Base-by-base conservation (phyloP, 2,329 filamentous ascomycete species). In the Stylonectria norvegica region DNA sequence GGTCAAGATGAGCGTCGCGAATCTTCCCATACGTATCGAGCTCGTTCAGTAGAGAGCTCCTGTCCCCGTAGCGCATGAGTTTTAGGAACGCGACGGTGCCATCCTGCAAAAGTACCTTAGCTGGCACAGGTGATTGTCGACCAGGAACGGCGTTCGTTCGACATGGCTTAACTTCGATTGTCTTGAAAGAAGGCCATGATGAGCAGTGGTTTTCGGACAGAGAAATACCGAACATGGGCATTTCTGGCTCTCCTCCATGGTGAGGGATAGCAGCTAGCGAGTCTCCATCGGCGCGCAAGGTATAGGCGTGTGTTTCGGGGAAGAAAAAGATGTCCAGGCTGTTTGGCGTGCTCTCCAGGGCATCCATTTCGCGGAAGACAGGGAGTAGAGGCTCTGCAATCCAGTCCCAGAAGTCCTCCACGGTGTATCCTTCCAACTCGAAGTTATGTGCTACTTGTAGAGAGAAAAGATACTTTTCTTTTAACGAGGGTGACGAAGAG, bases 321-420 rank as follows among this genome's bases (percentile, higher is more conserved):
- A 30, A 37, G 28, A 52, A 42, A 34, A 47, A 49, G 19, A 37
- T 41, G 15, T 47, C 17, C 4, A 52, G 36, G 9, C 40, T 22
- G 7, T 15, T 9, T 18, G n/a, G 11, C 17, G 34, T 20, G 17
- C 30, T 20, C 16, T 11, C 15, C 3, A 28, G 20, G 17, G 23
- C 29, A 14, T 15, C 20, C 5, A 48, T 11, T 7, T 31, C 19
- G 5, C 28, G 37, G 5, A 48, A 36, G 2, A 55, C 5, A 5
- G 52, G 43, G 3, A 49, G 32, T 9, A 55, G 36, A 18, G 51
- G 54, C 34, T 46, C 44, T 3, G 33, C 28, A 12, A 48, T 35
- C 52, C 51, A 56, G 16, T 51, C 47, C 29, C 48, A 54, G 19
- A 57, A 53, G 40, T 56, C 53, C 8, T 58, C 50, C 14, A 51